Evolutionary conservation across 768 basidiomycete species (phyloP), one percentile per base, ranked within the genome.

Genomic region (Wakefieldia striispora): DNA sequence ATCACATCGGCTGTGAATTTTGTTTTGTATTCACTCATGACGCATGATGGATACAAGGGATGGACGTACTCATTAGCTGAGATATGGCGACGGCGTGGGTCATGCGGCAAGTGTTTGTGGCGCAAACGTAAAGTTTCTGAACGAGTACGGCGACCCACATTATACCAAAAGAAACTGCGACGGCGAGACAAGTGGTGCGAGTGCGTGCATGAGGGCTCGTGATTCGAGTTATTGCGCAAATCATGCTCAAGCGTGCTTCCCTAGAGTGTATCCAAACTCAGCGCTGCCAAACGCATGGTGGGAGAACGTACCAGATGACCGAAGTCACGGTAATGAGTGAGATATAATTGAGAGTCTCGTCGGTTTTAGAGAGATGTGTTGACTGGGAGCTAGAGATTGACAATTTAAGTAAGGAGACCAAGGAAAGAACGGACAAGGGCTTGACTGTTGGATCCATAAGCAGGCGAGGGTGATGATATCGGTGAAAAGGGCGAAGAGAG

Each of bases 181-280:
- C 35, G 8, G 34, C 40, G 9, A 42, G 49, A 31, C 42, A 44
- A 10, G 14, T 3, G 26, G 17, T 40, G 19, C 36, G 41, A 8
- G 43, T 24, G 23, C 10, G 8, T n/a, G 13, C 6, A 38, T 26
- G 39, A n/a, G 45, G 47, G 19, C 49, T 31, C 26, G 46, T 37
- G 13, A 53, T 53, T 40, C 55, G 45, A 16, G 49, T 45, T 17
- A 60, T 34, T 1, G 45, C 33, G 5, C 43, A 16, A 20, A 60
- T 48, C 53, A 61, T 57, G 46, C 59, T 58, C 48, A 61, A 41
- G 23, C 56, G 58, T 0, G 56, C 45, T 36, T 29, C 52, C 59
- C 53, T 58, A 14, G 35, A 11, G 4, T 13, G 7, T 2, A 35
- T 34, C 45, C 20, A n/a, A 31, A 17, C 21, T 31, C 42, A 14